Evolutionary conservation across 148 eudicot species (phyloP).

Genomic region (Spergularia marina): DNA sequence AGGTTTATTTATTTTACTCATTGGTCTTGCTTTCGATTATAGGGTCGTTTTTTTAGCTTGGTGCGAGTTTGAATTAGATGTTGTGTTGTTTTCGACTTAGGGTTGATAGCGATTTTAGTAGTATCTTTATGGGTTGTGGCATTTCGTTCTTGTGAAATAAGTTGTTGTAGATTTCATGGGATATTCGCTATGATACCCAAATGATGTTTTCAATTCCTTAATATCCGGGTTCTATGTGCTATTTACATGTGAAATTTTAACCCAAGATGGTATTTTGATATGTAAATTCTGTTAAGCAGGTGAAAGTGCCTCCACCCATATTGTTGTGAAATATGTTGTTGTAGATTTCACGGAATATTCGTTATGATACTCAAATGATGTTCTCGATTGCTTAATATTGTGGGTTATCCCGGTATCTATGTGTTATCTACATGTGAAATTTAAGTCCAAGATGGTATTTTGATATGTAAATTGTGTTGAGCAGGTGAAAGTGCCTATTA

Average conservation of each 20-base stretch:
- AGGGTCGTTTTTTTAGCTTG: background rate
- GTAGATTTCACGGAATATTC: too few species aligned
- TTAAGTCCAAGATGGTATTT: background rate
- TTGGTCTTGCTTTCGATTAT: background rate
- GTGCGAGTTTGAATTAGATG: background rate
- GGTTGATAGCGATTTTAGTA: background rate
- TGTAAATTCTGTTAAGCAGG: too few species aligned
- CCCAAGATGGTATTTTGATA: background rate
- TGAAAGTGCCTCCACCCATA: too few species aligned
- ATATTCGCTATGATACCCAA: background rate
- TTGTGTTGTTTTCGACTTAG: background rate
- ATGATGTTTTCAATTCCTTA: background rate
- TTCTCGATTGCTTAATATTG: background rate
- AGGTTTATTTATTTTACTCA: slow-evolving; percentile 41
- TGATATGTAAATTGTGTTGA: slow-evolving; percentile 11
- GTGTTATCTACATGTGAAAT: background rate
- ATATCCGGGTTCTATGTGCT: background rate
- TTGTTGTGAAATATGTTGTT: too few species aligned
- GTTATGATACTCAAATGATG: too few species aligned
- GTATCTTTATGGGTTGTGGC: background rate
- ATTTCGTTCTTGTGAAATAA: too few species aligned
- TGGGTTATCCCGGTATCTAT: too few species aligned
- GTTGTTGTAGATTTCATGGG: too few species aligned
- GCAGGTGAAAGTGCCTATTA: slow-evolving; percentile 87
- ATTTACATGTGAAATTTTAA: background rate